These are phyloP conservation scores for Eucalyptus sp. DNA, from an alignment of 345 rosid genomes.

Conservation along the genomic window DNA sequence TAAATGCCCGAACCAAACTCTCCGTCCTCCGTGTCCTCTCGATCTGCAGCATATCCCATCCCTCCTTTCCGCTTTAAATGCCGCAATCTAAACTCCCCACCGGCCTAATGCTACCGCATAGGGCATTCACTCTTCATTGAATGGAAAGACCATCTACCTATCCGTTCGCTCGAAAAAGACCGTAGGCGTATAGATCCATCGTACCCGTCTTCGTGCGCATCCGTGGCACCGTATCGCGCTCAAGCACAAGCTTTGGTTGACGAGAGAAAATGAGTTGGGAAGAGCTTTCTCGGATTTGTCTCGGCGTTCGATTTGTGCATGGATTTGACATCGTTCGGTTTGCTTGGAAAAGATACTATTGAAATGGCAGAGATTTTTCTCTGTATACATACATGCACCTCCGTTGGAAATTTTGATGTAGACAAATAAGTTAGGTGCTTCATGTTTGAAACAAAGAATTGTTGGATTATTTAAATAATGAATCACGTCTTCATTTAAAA, in stretches of 20 bases:
- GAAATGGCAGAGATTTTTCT: neutral
- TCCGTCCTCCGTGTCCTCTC: neutral
- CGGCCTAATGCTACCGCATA: neutral
- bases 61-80: neutral
- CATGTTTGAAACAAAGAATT: neutral
- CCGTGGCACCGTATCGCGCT: neutral
- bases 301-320: neutral
- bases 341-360: neutral
- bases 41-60: neutral
- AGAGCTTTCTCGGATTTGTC: neutral
- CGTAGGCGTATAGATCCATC: neutral
- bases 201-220: neutral
- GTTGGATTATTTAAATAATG: fast-evolving
- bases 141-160: neutral
- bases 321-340: neutral
- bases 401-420: neutral
- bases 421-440: neutral
- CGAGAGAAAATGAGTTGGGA: neutral
- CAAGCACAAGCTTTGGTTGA: neutral
- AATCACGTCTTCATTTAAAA: fast-evolving
- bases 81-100: neutral
- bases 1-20: neutral
- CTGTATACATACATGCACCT: neutral
- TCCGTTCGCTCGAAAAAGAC: neutral
- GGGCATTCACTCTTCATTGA: neutral